Evolutionary conservation across 2,329 filamentous ascomycete genomes (phyloP).

Genomic region (Bimuria novae-zelandiae): DNA sequence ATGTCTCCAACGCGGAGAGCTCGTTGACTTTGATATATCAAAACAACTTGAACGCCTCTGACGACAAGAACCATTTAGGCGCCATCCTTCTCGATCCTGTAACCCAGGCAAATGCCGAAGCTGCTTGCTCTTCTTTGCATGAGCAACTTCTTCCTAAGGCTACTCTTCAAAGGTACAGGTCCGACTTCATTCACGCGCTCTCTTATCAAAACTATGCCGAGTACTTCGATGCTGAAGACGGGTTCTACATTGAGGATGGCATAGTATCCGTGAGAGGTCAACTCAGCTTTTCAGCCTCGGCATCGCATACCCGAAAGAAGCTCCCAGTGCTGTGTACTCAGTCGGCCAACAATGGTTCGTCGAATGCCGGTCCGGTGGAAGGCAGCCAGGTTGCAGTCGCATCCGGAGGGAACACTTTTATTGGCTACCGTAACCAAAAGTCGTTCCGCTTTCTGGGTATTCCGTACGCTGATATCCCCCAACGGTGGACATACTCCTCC

Average conservation of each 20-base stretch:
- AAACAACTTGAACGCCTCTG: constrained; percentile 59
- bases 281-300: constrained; percentile 41
- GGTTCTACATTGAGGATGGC: constrained; percentile 52
- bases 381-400: constrained; percentile 45
- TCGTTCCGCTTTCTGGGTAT: constrained; percentile 54
- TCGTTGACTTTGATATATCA: constrained; percentile 59
- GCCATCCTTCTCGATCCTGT: constrained; percentile 56
- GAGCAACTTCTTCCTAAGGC: constrained; percentile 53
- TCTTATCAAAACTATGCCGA: constrained; percentile 53
- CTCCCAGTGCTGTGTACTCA: constrained; percentile 59
- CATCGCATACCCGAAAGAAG: constrained; percentile 25
- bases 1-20: constrained; percentile 39
- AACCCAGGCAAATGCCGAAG: constrained; percentile 42
- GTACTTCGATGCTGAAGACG: constrained; percentile 40
- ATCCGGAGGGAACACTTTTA: constrained; percentile 52
- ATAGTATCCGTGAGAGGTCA: constrained; percentile 44
- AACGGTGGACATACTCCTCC: constrained; percentile 54
- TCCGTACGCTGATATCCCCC: constrained; percentile 50
- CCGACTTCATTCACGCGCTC: constrained; percentile 53
- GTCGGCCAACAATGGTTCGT: constrained; percentile 46
- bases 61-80: constrained; percentile 58
- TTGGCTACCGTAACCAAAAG: constrained; percentile 59
- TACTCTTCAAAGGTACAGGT: constrained; percentile 49
- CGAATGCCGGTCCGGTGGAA: constrained; percentile 26
- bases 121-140: constrained; percentile 54